phyloP scores from a whole-genome alignment of 371 early-diverging fungal species.

The Mortierella sp. region DNA sequence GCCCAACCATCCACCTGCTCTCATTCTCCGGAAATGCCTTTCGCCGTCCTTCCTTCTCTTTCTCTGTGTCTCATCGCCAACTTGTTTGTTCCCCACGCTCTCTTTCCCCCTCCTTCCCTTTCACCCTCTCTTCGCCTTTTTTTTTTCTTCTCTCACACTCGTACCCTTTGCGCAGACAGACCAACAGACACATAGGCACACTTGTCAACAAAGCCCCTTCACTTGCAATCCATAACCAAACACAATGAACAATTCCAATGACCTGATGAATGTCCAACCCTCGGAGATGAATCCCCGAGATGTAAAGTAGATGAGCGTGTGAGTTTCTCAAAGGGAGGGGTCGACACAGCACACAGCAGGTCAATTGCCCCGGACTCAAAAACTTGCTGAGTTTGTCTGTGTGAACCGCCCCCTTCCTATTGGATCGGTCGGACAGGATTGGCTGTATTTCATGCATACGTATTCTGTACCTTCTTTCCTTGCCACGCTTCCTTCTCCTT shows the following conservation, averaged over 20 bases:
- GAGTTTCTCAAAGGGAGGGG: background rate
- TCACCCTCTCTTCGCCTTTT: background rate
- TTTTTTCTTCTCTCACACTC: background rate
- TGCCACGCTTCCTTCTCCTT: background rate
- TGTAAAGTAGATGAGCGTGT: background rate
- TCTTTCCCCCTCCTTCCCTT: background rate
- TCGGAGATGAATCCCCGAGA: conserved; percentile 5
- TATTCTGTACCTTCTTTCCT: background rate
- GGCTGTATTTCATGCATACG: background rate
- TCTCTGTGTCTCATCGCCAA: background rate
- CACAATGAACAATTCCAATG: background rate
- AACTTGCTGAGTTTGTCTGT: background rate
- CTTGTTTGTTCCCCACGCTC: background rate
- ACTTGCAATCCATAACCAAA: no score
- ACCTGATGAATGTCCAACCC: background rate
- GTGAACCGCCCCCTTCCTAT: background rate
- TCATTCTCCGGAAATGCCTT: conserved; percentile 1
- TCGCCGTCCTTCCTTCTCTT: background rate
- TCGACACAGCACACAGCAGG: background rate
- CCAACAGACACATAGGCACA: background rate
- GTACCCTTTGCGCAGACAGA: background rate
- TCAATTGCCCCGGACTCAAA: conserved; percentile 7
- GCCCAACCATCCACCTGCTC: background rate
- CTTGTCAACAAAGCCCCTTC: background rate
- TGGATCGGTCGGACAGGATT: conserved; percentile 2